Percentiles rank a stretch among this genome's conserved stretches.
These are phyloP conservation scores for Glomus cerebriforme DNA, from an alignment of 192 early-diverging fungal species.

Conservation along the genomic window DNA sequence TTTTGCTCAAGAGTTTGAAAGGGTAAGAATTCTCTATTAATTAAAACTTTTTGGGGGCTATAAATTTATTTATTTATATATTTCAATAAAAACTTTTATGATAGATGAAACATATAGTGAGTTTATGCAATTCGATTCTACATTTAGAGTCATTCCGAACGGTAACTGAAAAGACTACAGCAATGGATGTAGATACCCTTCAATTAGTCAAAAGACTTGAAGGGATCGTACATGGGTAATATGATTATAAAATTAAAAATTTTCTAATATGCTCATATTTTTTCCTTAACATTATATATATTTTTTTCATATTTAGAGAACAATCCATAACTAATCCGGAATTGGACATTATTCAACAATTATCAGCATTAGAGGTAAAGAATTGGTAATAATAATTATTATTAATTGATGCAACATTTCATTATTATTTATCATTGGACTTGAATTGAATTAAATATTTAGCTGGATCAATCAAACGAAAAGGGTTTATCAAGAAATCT, in stretches of 20 bases:
- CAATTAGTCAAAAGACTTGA: conserved; percentile 14
- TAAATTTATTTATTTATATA: neutral
- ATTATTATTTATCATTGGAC: no score
- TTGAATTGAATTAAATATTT: neutral
- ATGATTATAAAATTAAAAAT: neutral
- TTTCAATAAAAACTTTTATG: neutral
- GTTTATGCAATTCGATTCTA: conserved; percentile 18
- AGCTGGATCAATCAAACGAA: neutral
- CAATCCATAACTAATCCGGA: neutral
- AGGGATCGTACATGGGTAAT: neutral
- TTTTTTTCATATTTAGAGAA: neutral
- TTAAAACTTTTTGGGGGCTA: neutral
- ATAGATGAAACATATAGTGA: conserved; percentile 21
- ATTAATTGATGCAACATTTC: no score
- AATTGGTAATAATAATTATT: no score
- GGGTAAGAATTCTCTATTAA: conserved; percentile 15
- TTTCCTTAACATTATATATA: neutral
- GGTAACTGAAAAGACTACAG: conserved; percentile 12
- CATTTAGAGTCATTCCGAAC: conserved; percentile 30
- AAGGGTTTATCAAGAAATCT: conserved; percentile 3
- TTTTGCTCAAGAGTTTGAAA: conserved; percentile 32
- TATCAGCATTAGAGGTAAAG: neutral
- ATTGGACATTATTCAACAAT: conserved; percentile 10
- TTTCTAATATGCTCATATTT: neutral
- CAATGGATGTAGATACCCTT: conserved; percentile 31